A percentile compares a stretch with the other conserved stretches of the same genome.
phyloP scores from a whole-genome alignment of 345 rosid genomes.

The Syzygium jambos region DNA sequence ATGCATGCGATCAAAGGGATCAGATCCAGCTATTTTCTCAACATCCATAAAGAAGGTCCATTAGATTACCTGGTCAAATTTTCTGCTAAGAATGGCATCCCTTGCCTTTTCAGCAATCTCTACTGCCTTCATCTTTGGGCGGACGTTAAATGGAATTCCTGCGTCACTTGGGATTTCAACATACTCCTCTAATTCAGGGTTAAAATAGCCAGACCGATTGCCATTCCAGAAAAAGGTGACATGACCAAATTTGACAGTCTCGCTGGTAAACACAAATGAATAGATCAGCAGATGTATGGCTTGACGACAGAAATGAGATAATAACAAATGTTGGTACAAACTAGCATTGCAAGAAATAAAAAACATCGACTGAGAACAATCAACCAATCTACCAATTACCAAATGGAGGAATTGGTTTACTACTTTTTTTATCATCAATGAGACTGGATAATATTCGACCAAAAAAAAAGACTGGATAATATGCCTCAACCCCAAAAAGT shows the following conservation, averaged over 20 bases:
- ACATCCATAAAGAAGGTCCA: neutral
- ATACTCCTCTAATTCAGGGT: slow-evolving; percentile 68
- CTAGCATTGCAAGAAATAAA: neutral
- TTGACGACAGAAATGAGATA: neutral
- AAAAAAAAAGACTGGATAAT: neutral
- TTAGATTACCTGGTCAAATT: slow-evolving; percentile 67
- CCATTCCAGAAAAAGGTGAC: slow-evolving; percentile 99
- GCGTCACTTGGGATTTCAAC: slow-evolving; percentile 92
- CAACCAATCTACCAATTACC: neutral
- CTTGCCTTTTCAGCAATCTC: slow-evolving; percentile 87
- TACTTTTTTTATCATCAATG: neutral
- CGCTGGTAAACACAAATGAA: slow-evolving; percentile 25
- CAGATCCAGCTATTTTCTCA: neutral
- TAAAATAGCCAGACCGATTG: slow-evolving; percentile 86
- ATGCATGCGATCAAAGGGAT: neutral
- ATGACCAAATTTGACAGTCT: slow-evolving; percentile 95
- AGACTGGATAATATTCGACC: neutral
- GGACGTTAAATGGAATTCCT: slow-evolving; percentile 80
- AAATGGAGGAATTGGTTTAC: neutral
- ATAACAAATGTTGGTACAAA: neutral
- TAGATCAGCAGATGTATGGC: neutral
- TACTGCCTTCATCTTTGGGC: slow-evolving; percentile 93
- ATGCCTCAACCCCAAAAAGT: neutral
- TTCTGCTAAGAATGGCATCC: slow-evolving; percentile 72
- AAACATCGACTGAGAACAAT: neutral